Conservation (phyloP, 352 stramenopile genomes). For the Phytophthora foliorum region DNA sequence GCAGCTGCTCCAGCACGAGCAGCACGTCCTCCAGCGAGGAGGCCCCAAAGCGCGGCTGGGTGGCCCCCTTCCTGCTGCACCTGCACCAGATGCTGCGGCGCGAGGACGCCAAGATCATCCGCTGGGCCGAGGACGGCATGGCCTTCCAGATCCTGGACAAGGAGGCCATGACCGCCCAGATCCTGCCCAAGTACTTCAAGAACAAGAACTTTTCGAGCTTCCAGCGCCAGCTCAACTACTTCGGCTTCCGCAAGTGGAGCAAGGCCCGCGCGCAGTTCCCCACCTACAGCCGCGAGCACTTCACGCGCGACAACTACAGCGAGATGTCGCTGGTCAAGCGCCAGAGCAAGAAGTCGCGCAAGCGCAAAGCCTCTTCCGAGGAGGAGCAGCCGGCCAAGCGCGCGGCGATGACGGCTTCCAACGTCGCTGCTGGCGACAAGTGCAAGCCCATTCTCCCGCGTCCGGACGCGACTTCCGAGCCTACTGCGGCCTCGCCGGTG, state of each 20-base stretch:
- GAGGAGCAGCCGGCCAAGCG: conserved; percentile 56
- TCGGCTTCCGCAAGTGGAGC: conserved; percentile 94
- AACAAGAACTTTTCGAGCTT: conserved; percentile 97
- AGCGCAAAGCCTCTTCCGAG: conserved; percentile 52
- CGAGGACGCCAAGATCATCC: conserved; percentile 83
- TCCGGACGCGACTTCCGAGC: conserved; percentile 12
- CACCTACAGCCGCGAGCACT: conserved; percentile 87
- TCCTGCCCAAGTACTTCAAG: conserved; percentile 96
- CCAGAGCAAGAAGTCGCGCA: conserved; percentile 88
- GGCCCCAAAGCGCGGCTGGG: conserved; percentile 69
- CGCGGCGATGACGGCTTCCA: conserved; percentile 21
- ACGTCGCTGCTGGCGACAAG: conserved; percentile 49
- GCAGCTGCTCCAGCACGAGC: conserved; percentile 44
- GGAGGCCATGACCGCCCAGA: conserved; percentile 84
- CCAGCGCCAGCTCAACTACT: conserved; percentile 96
- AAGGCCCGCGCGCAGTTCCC: conserved; percentile 78
- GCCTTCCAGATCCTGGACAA: conserved; percentile 91
- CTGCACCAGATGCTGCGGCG: conserved; percentile 87
- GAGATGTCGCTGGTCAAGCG: conserved; percentile 89
- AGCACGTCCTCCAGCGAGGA: conserved; percentile 27
- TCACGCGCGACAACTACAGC: conserved; percentile 87
- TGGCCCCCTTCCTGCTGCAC: conserved; percentile 88
- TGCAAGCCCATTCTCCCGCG: conserved; percentile 79
- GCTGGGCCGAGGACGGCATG: conserved; percentile 80
- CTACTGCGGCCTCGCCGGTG: conserved; percentile 11